Conservation (phyloP, 257 asterid species). For the Przewalskia tangutica region DNA sequence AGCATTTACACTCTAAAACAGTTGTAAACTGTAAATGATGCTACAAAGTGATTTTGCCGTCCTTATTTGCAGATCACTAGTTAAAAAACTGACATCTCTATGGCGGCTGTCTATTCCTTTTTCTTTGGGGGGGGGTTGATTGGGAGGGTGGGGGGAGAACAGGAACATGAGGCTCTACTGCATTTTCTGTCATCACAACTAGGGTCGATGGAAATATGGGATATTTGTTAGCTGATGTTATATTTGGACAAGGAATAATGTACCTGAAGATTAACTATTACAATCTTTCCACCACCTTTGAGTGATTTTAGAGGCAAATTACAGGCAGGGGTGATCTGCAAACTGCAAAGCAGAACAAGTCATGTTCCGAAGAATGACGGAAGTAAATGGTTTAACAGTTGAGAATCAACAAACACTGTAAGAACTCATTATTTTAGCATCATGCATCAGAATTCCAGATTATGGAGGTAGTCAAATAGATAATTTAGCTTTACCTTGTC, state of each 20-base stretch:
- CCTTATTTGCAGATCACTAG: neutral
- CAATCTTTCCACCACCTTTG: constrained; percentile 77
- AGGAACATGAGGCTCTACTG: neutral
- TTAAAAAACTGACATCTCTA: neutral
- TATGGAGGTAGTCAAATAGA: constrained; percentile 2
- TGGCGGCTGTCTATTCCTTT: neutral
- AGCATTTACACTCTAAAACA: neutral
- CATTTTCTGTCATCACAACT: neutral
- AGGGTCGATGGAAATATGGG: neutral
- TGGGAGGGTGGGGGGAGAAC: too few species aligned
- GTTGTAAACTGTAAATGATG: neutral
- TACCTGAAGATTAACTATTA: constrained; percentile 96
- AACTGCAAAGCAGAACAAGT: constrained; percentile 44
- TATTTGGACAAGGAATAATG: constrained; percentile 1
- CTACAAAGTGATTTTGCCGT: neutral
- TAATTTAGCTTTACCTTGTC: constrained; percentile 53
- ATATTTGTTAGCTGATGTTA: neutral
- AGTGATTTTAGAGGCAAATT: constrained; percentile 85
- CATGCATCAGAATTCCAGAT: neutral
- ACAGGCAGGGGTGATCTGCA: constrained; percentile 98
- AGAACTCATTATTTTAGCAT: neutral
- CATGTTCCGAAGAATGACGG: neutral
- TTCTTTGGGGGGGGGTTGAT: neutral
- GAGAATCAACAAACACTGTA: neutral
- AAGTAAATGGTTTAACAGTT: neutral